phyloP scores from a whole-genome alignment of 2,329 filamentous ascomycete species.

The Bipolaris zeicola region DNA sequence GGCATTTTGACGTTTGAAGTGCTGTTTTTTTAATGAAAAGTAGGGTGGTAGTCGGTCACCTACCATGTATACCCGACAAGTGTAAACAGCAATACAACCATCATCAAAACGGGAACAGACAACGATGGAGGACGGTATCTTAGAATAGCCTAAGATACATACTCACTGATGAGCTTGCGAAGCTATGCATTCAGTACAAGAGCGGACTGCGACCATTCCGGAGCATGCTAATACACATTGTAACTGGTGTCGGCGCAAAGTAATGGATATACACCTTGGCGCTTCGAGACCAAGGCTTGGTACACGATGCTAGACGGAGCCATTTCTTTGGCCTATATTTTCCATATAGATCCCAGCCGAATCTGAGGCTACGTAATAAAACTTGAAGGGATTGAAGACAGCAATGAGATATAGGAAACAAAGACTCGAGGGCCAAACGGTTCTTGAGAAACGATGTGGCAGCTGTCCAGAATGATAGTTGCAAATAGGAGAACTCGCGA shows the following conservation, averaged over 20 bases:
- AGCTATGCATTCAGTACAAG: neutral
- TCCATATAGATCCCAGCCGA: neutral
- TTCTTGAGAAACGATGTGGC: neutral
- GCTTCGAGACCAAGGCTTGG: neutral
- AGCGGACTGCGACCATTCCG: neutral
- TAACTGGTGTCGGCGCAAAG: neutral
- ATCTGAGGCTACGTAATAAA: neutral
- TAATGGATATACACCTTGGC: neutral
- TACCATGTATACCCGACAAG: neutral
- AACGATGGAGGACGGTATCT: neutral
- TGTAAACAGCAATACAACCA: neutral
- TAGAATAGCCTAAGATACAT: neutral
- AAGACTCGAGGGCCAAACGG: neutral
- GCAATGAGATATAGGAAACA: neutral
- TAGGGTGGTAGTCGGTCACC: neutral
- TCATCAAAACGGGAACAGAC: neutral
- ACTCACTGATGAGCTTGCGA: neutral
- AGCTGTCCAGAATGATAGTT: neutral
- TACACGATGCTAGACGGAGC: neutral
- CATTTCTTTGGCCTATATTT: neutral
- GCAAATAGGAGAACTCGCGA: neutral
- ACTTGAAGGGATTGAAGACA: neutral
- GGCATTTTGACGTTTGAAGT: neutral
- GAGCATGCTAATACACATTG: neutral
- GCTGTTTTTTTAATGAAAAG: neutral